Base-by-base conservation (phyloP, 129 eudicot genomes). In the Centella asiatica region DNA sequence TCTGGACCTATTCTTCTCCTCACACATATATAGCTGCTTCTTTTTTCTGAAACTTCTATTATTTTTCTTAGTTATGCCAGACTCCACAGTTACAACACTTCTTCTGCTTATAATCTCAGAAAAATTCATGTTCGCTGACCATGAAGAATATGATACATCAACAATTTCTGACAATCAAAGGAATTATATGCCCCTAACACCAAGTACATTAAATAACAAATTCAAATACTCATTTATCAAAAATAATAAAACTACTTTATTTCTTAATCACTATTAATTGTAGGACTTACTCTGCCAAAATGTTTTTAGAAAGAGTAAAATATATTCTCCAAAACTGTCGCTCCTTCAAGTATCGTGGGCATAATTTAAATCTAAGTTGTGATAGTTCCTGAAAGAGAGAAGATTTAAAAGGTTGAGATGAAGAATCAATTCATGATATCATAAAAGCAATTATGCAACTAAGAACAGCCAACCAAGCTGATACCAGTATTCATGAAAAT, bases 271-370 rank as follows among this genome's bases (percentile, higher is more conserved):
- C 9, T 46, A 46, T 17, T 5, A 18, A n/a, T 42, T n/a, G 15
- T 17, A 46, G 22, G 63, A 68, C 97, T 86, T 78, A 90, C 95
- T 86, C 81, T 29, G 78, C 68, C 66, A 86, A 75, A 69, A 60
- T 67, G 77, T 74, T 79, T 76, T 71, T 83, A 76, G 80, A 94
- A 66, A 90, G 89, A 6, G 82, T 73, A 60, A 90, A 90, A 59
- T 90, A 90, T 74, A 86, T 84, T 67, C 87, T 90, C 97, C 97
- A 90, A 78, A 90, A 90, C 25, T 84, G 74, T 22, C 78, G 72
- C 71, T 90, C 97, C 76, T 84, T 86, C 81, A 90, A 57, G 80
- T 77, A 75, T 64, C 97, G 73, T 32, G 97, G 97, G 73, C 95
- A 90, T 66, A 90, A 72, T 72, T 66, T 78, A 70, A 86, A 90